Percentiles rank a stretch among this genome's conserved stretches.
phyloP scores from a whole-genome alignment of 2,329 filamentous ascomycete genomes.

The Sarocladium kiliense region DNA sequence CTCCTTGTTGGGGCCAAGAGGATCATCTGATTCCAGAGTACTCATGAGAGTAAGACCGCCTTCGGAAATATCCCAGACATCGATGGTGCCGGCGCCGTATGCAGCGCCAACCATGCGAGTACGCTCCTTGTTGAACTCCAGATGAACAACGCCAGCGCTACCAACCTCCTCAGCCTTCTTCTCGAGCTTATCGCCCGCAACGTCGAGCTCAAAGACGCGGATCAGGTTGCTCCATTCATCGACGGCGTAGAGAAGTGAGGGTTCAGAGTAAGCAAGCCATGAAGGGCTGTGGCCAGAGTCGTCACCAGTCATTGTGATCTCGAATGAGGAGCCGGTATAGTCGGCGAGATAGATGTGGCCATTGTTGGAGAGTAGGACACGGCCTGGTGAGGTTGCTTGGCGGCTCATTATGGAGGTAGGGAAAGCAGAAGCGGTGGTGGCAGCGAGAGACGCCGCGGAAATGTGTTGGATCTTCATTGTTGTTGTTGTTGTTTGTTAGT shows the following conservation, averaged over 20 bases:
- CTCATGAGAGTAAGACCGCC: constrained; percentile 32
- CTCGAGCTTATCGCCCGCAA: constrained; percentile 9
- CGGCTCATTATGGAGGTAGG: background rate
- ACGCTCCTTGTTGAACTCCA: constrained; percentile 39
- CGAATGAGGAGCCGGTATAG: constrained; percentile 36
- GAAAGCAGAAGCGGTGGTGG: background rate
- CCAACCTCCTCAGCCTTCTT: constrained; percentile 22
- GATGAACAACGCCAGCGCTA: constrained; percentile 39
- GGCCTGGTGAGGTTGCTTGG: constrained; percentile 1
- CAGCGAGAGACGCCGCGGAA: background rate
- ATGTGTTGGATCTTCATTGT: background rate
- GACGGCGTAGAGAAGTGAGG: constrained; percentile 38
- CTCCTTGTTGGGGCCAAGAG: constrained; percentile 26
- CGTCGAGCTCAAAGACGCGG: constrained; percentile 34
- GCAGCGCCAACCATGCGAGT: constrained; percentile 40
- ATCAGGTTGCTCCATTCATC: constrained; percentile 39
- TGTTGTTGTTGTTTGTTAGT: background rate
- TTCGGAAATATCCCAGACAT: constrained; percentile 39
- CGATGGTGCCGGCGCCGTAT: constrained; percentile 35
- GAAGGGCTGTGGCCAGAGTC: constrained; percentile 33
- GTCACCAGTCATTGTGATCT: constrained; percentile 24
- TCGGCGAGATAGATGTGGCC: constrained; percentile 34
- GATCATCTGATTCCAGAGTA: constrained; percentile 27
- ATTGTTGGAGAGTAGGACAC: constrained; percentile 10
- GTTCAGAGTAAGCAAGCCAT: constrained; percentile 39